Evolutionary conservation across 2,329 filamentous ascomycete species (phyloP), one percentile per base, ranked within the genome.

Genomic region (Penicillium brevicompactum): DNA sequence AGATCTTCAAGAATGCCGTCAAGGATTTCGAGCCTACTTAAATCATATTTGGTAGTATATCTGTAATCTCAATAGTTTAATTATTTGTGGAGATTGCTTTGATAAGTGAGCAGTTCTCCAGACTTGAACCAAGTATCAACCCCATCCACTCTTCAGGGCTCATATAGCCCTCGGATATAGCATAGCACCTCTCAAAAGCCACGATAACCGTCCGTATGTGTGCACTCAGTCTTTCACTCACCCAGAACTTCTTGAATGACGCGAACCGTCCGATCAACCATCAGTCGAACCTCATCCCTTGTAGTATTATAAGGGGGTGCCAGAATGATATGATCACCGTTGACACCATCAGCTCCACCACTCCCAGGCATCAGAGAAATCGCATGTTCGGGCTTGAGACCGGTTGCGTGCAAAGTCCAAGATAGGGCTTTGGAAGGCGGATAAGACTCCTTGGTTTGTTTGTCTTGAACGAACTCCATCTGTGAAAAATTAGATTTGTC

Each of bases 391-490:
- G 60, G 63, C 37, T 67, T 59, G 9, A 73, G 50, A 1, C 81
- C 82, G 48, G 76, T 73, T 37, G 78, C 72, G 48, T 81, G 78
- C 1, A 85, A 67, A 1, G 69, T 72, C 67, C 70, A 74, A 2
- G 80, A 74, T 2, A 84, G 66, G 1, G 65, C 69, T 2, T 74
- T 59, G 0, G 63, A 62, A 0, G 76, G 70, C 7, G 76, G 70
- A 56, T 84, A 85, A 0, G 82, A 75, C 56, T 76, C 69, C 59
- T 83, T 84, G 0, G 74, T 79, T 3, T 55, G 53, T 60, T 81
- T 83, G 64, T 84, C 74, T 32, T 72, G 65, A 8, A 85, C 82
- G 53, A 85, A 83, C 55, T 85, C 82, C 46, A 86, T 76, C 78
- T 81, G 53, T 4, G 31, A 18, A 6, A 2, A 27, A 18, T 63